These are phyloP conservation scores for Cyberlindnera maritima DNA, from an alignment of 805 yeast species.

Conservation along the genomic window DNA sequence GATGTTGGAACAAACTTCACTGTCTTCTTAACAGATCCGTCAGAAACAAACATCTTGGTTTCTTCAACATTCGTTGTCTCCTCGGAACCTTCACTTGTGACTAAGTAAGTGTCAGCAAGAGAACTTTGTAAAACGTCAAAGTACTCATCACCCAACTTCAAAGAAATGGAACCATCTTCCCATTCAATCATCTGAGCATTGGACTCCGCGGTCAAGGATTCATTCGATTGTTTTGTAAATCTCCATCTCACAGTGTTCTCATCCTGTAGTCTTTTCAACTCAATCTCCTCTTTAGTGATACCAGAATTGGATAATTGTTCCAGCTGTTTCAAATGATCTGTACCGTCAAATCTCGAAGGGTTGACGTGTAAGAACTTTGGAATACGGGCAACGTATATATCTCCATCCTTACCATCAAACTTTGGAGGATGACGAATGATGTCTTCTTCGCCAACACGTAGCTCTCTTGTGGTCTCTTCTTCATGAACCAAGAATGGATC, in stretches of 20 bases:
- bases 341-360: conserved; percentile 85
- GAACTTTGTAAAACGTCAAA: conserved; percentile 73
- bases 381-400: conserved; percentile 52
- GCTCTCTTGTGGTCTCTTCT: conserved; percentile 15
- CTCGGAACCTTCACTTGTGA: conserved; percentile 42
- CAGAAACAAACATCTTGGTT: conserved; percentile 31
- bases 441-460: conserved; percentile 46
- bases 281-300: conserved; percentile 44
- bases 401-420: conserved; percentile 31
- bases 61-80: background rate
- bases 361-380: conserved; percentile 85
- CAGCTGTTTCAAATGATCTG: conserved; percentile 48
- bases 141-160: conserved; percentile 83
- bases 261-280: conserved; percentile 64
- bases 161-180: conserved; percentile 88
- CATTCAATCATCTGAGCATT: conserved; percentile 89
- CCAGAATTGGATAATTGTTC: conserved; percentile 42
- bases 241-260: conserved; percentile 95
- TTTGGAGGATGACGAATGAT: conserved; percentile 38
- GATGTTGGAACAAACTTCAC: conserved; percentile 87
- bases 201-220: conserved; percentile 68
- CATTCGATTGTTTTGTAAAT: conserved; percentile 64
- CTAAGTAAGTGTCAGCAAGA: conserved; percentile 67
- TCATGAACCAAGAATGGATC: conserved; percentile 23
- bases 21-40: conserved; percentile 59